These are phyloP conservation scores for Alloteropsis angusta DNA, from an alignment of 202 grass and related monocot genomes.

Conservation along the genomic window DNA sequence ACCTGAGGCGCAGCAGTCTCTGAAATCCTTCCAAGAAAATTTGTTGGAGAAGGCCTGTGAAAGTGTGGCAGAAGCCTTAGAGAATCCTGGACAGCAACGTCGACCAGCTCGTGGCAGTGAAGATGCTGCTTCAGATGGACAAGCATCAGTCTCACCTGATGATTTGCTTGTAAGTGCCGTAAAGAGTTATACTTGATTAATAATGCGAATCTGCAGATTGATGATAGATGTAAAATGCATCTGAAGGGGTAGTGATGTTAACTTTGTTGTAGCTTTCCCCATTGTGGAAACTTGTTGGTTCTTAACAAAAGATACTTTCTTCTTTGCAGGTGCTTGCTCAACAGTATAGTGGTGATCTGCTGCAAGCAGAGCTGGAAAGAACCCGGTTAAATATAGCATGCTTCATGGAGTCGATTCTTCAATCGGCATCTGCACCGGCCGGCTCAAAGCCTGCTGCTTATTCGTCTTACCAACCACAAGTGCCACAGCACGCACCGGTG, in stretches of 20 bases:
- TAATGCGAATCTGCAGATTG: too few species aligned
- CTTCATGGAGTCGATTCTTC: slow-evolving; percentile 70
- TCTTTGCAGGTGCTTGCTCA: slow-evolving; percentile 58
- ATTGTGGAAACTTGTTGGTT: neutral
- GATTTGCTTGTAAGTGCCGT: slow-evolving; percentile 84
- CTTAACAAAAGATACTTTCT: neutral
- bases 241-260: neutral
- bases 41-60: slow-evolving; percentile 97
- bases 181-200: neutral
- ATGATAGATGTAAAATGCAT: too few species aligned
- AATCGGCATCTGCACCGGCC: slow-evolving; percentile 18
- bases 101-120: slow-evolving; percentile 89
- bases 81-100: slow-evolving; percentile 78
- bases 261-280: neutral
- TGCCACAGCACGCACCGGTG: slow-evolving; percentile 22
- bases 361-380: slow-evolving; percentile 82
- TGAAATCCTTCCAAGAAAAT: slow-evolving; percentile 85
- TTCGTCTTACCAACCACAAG: slow-evolving; percentile 45
- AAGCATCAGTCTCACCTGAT: slow-evolving; percentile 79
- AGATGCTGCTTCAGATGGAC: slow-evolving; percentile 79
- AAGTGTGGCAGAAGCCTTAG: slow-evolving; percentile 53
- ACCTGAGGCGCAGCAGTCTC: slow-evolving; percentile 65
- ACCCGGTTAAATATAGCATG: slow-evolving; percentile 89
- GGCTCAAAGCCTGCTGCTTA: slow-evolving; percentile 37
- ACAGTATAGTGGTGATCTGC: slow-evolving; percentile 68